Conservation (phyloP, 371 early-diverging fungal genomes). For the Apophysomyces ossiformis region DNA sequence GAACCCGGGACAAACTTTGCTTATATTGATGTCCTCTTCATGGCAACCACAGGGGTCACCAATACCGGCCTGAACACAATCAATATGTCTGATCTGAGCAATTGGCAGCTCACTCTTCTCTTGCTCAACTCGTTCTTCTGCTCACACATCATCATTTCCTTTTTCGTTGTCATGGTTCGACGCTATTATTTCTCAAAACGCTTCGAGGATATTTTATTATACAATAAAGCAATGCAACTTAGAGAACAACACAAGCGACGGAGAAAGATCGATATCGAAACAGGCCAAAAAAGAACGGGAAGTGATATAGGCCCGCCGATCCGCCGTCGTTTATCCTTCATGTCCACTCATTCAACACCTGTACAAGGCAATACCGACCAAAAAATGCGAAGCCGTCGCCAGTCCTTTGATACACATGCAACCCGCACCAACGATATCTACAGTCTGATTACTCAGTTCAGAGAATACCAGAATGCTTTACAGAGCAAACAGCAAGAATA, state of each 20-base stretch:
- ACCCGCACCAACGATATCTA: conserved; percentile 2
- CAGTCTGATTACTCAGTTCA: conserved; percentile 5
- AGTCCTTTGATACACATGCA: conserved; percentile 6
- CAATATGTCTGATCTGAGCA: conserved; percentile 34
- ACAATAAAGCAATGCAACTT: conserved; percentile 40
- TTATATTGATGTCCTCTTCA: conserved; percentile 51
- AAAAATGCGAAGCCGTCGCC: background rate
- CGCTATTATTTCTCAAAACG: conserved; percentile 50
- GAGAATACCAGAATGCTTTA: background rate
- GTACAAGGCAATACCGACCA: background rate
- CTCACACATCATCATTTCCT: conserved; percentile 43
- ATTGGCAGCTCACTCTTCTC: conserved; percentile 35
- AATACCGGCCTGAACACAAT: conserved; percentile 50
- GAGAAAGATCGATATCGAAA: conserved; percentile 24
- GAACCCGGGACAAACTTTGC: conserved; percentile 41
- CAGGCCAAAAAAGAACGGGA: conserved; percentile 6
- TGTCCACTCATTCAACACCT: conserved; percentile 30
- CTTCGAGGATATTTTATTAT: conserved; percentile 48
- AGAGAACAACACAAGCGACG: conserved; percentile 38
- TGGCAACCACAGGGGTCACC: conserved; percentile 43
- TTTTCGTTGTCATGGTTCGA: conserved; percentile 41
- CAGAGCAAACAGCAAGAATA: background rate
- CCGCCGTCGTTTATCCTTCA: conserved; percentile 29
- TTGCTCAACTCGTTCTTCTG: conserved; percentile 37
- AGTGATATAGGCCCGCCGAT: background rate